Percentiles rank a stretch among this genome's conserved stretches.
These are phyloP conservation scores for Zychaea mexicana DNA, from an alignment of 371 early-diverging fungal species.

Conservation along the genomic window DNA sequence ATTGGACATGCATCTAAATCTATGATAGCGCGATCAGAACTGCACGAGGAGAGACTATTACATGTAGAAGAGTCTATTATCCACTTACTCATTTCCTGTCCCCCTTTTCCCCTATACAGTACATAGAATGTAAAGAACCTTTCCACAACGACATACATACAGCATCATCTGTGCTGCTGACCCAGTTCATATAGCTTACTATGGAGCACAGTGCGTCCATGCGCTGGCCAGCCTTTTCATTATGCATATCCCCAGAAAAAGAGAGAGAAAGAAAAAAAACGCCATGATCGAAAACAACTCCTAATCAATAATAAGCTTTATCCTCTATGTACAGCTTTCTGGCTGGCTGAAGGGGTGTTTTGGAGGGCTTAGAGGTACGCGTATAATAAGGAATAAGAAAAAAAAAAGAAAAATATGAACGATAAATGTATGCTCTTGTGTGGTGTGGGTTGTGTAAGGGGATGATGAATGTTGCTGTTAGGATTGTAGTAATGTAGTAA, in stretches of 20 bases:
- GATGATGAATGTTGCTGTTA: background rate
- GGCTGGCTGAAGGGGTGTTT: background rate
- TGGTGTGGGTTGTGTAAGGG: background rate
- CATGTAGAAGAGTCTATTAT: too few species aligned
- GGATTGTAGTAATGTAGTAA: background rate
- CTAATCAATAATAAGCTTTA: slow-evolving; percentile 3
- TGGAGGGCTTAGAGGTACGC: too few species aligned
- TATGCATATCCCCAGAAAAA: background rate
- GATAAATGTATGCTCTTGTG: background rate
- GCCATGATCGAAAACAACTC: background rate
- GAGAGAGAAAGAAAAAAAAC: background rate
- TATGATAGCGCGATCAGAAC: too few species aligned
- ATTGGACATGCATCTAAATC: too few species aligned
- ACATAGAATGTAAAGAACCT: background rate
- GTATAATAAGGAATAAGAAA: too few species aligned
- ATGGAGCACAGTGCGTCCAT: background rate
- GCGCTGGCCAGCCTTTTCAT: background rate
- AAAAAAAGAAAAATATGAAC: background rate
- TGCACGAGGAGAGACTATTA: too few species aligned
- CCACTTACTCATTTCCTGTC: too few species aligned
- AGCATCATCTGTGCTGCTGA: background rate
- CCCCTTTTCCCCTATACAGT: too few species aligned
- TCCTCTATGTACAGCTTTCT: background rate
- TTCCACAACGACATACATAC: background rate
- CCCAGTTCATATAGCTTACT: too few species aligned